Evolutionary conservation across 805 yeast genomes (phyloP), one percentile per base, ranked within the genome.

Genomic region (Sporopachydermia lactativora): DNA sequence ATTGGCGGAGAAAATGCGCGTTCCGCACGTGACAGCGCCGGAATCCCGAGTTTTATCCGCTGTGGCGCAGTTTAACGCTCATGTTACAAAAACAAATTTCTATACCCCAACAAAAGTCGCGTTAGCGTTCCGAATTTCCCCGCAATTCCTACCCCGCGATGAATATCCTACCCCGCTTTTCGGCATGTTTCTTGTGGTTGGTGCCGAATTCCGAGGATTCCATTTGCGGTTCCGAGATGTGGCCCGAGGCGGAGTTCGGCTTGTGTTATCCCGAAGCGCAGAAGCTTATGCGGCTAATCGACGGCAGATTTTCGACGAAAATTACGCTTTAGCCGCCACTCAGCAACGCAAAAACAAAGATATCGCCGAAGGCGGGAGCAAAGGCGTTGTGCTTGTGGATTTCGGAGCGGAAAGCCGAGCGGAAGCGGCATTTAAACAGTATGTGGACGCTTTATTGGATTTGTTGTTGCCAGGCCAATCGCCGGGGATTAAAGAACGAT

Each of bases 351-450:
- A 89, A 64, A 92, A 89, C 66, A 89, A 89, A 67, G 98, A 89
- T 66, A 92, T 89, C 44, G 97, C 98, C 39, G 98, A 89, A 68
- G 97, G 98, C 57, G 98, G 98, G 31, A 84, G 96, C 35, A 89
- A 89, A 60, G 98, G 98, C 65, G 98, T 92, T 38, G 82, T 92
- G 43, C 70, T 89, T 52, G 69, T 89, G 49, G 62, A 72, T 48
- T 49, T 49, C 43, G 88, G 81, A 53, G 78, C 81, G 36, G 94
- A 82, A 59, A 81, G 74, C 35, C 74, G 78, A 53, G 85, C 94
- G 40, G 75, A 76, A 48, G 77, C 81, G 43, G 83, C 95, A 19
- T 89, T 92, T 61, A 81, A 80, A 57, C 94, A 92, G 65, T 89
- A 89, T 60, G 80, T 89, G 50, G 98, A 89, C 60, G 67, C 97